Conservation (phyloP, 139 green algal species). For the Parachlorella kessleri region DNA sequence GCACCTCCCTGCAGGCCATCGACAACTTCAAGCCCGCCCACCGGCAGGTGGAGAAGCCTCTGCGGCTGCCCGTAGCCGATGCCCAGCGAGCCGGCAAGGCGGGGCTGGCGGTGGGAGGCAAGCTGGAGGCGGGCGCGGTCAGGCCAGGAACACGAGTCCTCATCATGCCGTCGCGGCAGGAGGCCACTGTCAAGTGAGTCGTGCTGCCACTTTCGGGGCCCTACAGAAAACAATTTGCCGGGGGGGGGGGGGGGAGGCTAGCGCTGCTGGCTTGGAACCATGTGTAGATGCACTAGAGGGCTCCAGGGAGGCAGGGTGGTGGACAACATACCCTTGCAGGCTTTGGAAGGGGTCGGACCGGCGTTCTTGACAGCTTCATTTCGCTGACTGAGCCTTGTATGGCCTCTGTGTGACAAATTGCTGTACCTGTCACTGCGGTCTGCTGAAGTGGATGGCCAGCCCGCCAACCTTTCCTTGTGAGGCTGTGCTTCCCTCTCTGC, state of each 20-base stretch:
- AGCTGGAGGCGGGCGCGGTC: conserved; percentile 82
- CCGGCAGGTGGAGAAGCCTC: conserved; percentile 50
- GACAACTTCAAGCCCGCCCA: conserved; percentile 66
- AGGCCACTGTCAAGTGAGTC: conserved; percentile 55
- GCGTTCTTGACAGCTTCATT: no score
- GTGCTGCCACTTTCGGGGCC: no score
- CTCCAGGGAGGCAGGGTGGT: no score
- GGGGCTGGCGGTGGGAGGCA: conserved; percentile 68
- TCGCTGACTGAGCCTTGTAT: no score
- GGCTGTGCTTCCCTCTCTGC: background rate
- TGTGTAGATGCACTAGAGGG: no score
- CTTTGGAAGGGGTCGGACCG: no score
- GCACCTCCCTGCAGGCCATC: conserved; percentile 72
- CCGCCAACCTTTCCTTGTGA: background rate
- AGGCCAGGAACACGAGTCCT: conserved; percentile 61
- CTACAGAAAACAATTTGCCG: no score
- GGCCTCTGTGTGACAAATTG: no score
- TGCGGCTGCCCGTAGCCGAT: conserved; percentile 78
- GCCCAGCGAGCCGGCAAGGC: conserved; percentile 48
- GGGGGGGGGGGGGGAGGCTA: no score
- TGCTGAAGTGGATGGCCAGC: background rate
- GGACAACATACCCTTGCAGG: no score
- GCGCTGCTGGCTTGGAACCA: no score
- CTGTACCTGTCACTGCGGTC: no score
- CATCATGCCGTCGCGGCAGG: conserved; percentile 65